Conservation (phyloP, 108 stramenopile species). For the Schizochytrium sp. region DNA sequence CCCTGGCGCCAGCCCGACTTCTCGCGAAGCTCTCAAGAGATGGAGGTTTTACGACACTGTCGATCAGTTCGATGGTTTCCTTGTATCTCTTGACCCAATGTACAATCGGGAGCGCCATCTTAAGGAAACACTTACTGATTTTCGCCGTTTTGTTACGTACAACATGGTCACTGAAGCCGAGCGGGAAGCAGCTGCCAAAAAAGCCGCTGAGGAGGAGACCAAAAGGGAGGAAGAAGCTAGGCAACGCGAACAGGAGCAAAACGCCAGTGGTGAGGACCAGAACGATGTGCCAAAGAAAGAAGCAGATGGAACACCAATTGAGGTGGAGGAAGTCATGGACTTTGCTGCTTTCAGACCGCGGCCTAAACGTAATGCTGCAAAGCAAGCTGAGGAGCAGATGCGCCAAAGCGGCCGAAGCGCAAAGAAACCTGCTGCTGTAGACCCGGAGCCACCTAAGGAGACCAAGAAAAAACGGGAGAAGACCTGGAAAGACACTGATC, state of each 20-base stretch:
- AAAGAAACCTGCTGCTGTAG: not conserved
- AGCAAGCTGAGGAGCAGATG: conserved; percentile 38
- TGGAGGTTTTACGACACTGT: conserved; percentile 49
- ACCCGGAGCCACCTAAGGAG: not conserved
- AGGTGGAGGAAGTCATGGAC: no score
- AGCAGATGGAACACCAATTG: conserved; percentile 12
- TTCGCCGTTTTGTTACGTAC: not conserved
- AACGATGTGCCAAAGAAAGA: not conserved
- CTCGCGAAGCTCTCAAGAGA: not conserved
- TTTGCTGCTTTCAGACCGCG: not conserved
- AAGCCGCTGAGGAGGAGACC: not conserved
- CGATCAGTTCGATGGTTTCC: not conserved
- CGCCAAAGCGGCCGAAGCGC: not conserved
- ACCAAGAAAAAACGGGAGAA: not conserved
- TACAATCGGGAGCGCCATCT: conserved; percentile 10
- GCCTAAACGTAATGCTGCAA: conserved; percentile 29
- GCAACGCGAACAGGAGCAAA: not conserved
- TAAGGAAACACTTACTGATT: not conserved
- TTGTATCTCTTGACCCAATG: not conserved
- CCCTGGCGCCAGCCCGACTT: conserved; percentile 18
- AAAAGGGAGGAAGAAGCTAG: not conserved
- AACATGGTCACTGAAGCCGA: conserved; percentile 1
- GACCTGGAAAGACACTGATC: conserved; percentile 24
- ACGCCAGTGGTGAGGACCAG: not conserved
- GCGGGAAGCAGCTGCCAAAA: not conserved